Conservation (phyloP, 495 filamentous ascomycete species). For the Trypethelium eluteriae region DNA sequence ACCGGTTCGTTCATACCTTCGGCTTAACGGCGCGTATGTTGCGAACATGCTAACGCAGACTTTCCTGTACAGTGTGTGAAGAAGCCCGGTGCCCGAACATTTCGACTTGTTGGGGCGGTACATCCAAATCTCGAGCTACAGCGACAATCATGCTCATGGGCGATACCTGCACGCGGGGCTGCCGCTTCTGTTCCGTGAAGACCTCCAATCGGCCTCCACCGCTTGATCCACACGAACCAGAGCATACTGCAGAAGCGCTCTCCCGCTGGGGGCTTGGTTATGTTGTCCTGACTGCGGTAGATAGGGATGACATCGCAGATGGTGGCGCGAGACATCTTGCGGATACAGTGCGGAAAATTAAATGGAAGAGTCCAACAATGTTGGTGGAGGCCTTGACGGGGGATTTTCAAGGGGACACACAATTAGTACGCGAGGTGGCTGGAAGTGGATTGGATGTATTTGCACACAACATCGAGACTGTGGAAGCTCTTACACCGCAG, state of each 20-base stretch:
- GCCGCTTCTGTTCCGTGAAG: constrained; percentile 95
- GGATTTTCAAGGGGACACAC: constrained; percentile 74
- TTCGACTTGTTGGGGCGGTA: constrained; percentile 93
- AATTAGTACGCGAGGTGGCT: constrained; percentile 76
- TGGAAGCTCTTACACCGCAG: constrained; percentile 78
- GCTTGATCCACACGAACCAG: constrained; percentile 90
- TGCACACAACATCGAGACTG: constrained; percentile 95
- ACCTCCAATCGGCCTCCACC: constrained; percentile 69
- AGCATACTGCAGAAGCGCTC: constrained; percentile 91
- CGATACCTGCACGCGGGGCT: constrained; percentile 94
- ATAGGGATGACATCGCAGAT: constrained; percentile 84
- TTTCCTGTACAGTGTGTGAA: constrained; percentile 62
- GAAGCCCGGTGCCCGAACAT: constrained; percentile 97
- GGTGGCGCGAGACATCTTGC: constrained; percentile 87
- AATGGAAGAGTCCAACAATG: constrained; percentile 75
- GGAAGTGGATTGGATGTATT: constrained; percentile 88
- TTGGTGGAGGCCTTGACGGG: constrained; percentile 94
- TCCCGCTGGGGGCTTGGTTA: constrained; percentile 91
- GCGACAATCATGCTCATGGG: constrained; percentile 99
- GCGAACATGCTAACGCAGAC: background rate
- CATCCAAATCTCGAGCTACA: constrained; percentile 78
- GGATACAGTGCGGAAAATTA: constrained; percentile 90
- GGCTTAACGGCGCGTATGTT: background rate
- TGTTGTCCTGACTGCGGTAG: constrained; percentile 86
- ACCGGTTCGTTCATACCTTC: constrained; percentile 39